These are phyloP conservation scores for Aureoboletus auriporus DNA, from an alignment of 768 basidiomycete species.

Conservation along the genomic window DNA sequence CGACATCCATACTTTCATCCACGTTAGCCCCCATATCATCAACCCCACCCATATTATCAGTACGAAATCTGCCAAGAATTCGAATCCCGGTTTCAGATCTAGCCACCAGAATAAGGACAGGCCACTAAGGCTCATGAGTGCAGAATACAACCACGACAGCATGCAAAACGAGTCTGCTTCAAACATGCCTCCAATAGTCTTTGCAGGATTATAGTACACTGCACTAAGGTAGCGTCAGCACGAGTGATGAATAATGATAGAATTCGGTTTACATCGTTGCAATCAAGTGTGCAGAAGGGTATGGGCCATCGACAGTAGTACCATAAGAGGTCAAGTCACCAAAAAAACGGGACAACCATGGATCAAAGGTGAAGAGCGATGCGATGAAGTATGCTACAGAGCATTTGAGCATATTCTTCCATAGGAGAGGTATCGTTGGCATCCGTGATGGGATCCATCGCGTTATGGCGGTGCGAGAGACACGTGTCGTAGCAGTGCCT, in stretches of 20 bases:
- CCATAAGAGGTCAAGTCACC: slow-evolving; percentile 53
- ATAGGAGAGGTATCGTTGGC: slow-evolving; percentile 44
- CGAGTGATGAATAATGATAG: background rate
- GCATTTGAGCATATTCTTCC: slow-evolving; percentile 85
- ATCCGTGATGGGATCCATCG: slow-evolving; percentile 15
- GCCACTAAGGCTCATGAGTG: slow-evolving; percentile 68
- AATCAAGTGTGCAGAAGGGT: slow-evolving; percentile 85
- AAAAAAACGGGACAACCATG: slow-evolving; percentile 65
- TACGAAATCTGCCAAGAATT: slow-evolving; percentile 68
- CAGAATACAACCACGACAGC: slow-evolving; percentile 63
- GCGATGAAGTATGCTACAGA: slow-evolving; percentile 85
- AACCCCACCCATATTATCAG: slow-evolving; percentile 82
- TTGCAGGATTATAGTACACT: slow-evolving; percentile 92
- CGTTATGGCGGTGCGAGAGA: background rate
- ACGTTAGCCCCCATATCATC: slow-evolving; percentile 78
- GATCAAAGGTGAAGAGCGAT: slow-evolving; percentile 89
- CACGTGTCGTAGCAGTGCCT: slow-evolving; percentile 4
- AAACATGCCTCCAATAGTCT: slow-evolving; percentile 88
- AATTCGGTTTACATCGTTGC: slow-evolving; percentile 67
- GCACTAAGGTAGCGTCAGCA: slow-evolving; percentile 40
- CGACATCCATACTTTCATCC: slow-evolving; percentile 89
- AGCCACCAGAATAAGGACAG: slow-evolving; percentile 81
- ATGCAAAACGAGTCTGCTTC: slow-evolving; percentile 85
- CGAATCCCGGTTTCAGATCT: slow-evolving; percentile 64
- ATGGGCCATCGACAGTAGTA: slow-evolving; percentile 40